phyloP scores from a whole-genome alignment of 78 protist species.

The Capsaspora owczarzaki region DNA sequence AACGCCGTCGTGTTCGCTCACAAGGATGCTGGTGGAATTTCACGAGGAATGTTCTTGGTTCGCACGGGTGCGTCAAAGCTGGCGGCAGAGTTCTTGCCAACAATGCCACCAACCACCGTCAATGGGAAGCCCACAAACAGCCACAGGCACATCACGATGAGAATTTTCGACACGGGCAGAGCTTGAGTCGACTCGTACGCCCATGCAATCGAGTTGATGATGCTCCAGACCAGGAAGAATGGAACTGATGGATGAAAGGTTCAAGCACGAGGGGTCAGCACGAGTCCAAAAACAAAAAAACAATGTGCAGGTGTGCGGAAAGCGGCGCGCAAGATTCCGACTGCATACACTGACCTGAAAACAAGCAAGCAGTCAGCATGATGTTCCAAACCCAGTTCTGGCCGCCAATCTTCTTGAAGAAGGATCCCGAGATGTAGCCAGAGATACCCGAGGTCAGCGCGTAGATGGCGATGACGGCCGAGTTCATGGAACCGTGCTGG shows the following conservation, averaged over 20 bases:
- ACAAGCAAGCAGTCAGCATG: conserved; percentile 67
- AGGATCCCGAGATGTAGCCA: conserved; percentile 57
- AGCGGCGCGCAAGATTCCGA: neutral
- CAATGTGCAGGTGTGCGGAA: neutral
- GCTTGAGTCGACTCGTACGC: conserved; percentile 75
- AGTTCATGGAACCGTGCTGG: conserved; percentile 80
- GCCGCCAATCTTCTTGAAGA: conserved; percentile 73
- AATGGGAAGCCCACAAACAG: conserved; percentile 78
- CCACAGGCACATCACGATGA: conserved; percentile 67
- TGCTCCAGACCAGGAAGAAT: conserved; percentile 49
- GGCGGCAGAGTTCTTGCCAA: conserved; percentile 64
- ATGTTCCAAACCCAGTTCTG: conserved; percentile 86
- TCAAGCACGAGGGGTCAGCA: neutral
- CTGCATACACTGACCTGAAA: conserved; percentile 18
- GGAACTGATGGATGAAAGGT: conserved; percentile 41
- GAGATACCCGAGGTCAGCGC: conserved; percentile 65
- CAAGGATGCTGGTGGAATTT: conserved; percentile 86
- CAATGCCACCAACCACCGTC: conserved; percentile 85
- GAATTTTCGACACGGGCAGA: conserved; percentile 73
- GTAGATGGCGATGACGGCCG: conserved; percentile 81
- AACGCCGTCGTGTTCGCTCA: too few relatives aligned
- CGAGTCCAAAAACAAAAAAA: neutral
- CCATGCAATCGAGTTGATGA: conserved; percentile 79
- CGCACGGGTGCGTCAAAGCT: conserved; percentile 85
- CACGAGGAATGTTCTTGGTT: conserved; percentile 75